Base-by-base conservation (phyloP, 495 filamentous ascomycete species). In the Pseudotulostoma volvatum region DNA sequence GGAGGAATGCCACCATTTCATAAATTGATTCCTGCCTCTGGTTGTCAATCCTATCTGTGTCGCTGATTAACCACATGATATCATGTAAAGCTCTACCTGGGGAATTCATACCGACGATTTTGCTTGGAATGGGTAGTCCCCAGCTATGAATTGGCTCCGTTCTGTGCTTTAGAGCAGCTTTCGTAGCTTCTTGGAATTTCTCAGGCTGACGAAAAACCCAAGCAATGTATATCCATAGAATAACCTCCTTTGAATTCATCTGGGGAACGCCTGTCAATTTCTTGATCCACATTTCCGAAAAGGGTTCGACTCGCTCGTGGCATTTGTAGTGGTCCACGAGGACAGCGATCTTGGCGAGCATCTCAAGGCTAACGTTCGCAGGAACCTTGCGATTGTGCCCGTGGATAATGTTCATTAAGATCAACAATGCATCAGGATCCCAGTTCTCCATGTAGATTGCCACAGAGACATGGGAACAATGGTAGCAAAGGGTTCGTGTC, bases 351-450 rank as follows among this genome's bases (percentile, higher is more conserved):
- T 63, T 55, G 0, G 56, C 57, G 4, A 73, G 54, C 7, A 54
- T 57, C 1, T 68, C 55, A 2, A 69, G 40, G 7, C 47, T 39
- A 1, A 70, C 31, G 0, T 37, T 23, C 3, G 44, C 36, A 0
- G 68, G 68, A 3, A 73, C 55, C 9, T 57, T 48, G 25, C 50
- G 38, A 1, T 56, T 61, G 0, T 54, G 54, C 25, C 54, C 42
- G 49, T 76, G 70, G 7, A 76, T 52, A 8, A 66, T 51, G 33
- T 67, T 56, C 39, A 75, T 43, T 4, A 72, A 44, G 19, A 64
- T 58, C 20, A 52, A 49, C 9, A 72, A 44, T 0, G 67, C 63
- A 2, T 48, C 46, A 34, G 49, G 46, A 33, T 70, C 56, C 13
- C 35, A 41, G n/a, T 45, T 41, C 8, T 44, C 39, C 1, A 61